phyloP scores from a whole-genome alignment of 768 basidiomycete genomes.

The Multifurca ochricompacta region DNA sequence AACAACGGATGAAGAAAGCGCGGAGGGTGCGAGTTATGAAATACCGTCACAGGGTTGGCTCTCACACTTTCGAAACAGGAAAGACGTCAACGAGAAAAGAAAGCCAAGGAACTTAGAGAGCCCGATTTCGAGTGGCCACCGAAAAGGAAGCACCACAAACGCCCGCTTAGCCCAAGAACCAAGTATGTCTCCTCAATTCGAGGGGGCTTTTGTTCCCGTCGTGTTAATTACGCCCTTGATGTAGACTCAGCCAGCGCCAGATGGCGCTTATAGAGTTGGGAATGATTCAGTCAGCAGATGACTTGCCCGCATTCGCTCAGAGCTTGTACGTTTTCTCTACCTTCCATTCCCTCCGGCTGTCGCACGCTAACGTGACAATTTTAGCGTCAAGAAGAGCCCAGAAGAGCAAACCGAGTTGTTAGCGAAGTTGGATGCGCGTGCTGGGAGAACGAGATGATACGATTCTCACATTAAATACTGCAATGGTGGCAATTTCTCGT shows the following conservation, averaged over 20 bases:
- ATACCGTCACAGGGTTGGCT: too few relatives aligned
- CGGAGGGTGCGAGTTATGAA: slow-evolving; percentile 35
- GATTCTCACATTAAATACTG: too few relatives aligned
- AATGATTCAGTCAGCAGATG: slow-evolving; percentile 43
- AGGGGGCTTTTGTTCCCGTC: background rate
- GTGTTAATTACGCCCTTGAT: background rate
- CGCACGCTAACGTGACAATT: background rate
- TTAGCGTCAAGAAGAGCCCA: slow-evolving; percentile 21
- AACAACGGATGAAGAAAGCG: slow-evolving; percentile 48
- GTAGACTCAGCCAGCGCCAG: slow-evolving; percentile 47
- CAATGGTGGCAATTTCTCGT: background rate
- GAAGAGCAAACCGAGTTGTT: slow-evolving; percentile 25
- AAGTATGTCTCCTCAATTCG: slow-evolving; percentile 35
- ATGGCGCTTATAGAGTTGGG: slow-evolving; percentile 56
- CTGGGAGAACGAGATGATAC: background rate
- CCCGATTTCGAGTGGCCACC: slow-evolving; percentile 56
- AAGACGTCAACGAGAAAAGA: slow-evolving; percentile 21
- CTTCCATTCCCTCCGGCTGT: background rate
- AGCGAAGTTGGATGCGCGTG: slow-evolving; percentile 22
- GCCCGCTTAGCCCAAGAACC: slow-evolving; percentile 38
- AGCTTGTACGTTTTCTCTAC: slow-evolving; percentile 45
- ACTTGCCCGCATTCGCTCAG: slow-evolving; percentile 52
- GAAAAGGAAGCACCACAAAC: slow-evolving; percentile 46
- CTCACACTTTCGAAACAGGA: slow-evolving; percentile 20
- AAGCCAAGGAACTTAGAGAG: slow-evolving; percentile 23